These are phyloP conservation scores for Amanita exitialis DNA, from an alignment of 768 basidiomycete species.

Conservation along the genomic window DNA sequence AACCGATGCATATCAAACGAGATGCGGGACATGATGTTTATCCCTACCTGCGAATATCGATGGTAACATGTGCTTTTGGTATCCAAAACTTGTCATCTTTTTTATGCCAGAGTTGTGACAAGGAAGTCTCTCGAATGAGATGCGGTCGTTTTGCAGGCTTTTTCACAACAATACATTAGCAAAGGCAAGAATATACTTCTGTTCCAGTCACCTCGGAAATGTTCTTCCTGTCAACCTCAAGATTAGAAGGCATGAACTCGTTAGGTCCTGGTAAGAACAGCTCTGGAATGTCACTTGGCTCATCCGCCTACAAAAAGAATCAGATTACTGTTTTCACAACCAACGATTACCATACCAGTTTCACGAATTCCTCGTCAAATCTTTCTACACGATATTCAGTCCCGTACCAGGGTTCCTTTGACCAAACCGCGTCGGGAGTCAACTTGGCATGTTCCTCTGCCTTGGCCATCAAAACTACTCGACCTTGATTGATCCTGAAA, in stretches of 20 bases:
- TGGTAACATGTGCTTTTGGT: conserved; percentile 71
- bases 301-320: conserved; percentile 39
- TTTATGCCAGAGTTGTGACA: conserved; percentile 88
- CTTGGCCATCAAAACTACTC: conserved; percentile 75
- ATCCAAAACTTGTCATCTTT: conserved; percentile 97
- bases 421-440: conserved; percentile 39
- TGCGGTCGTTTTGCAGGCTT: conserved; percentile 70
- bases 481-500: conserved; percentile 47
- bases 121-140: conserved; percentile 60
- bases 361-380: conserved; percentile 53
- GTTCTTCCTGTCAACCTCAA: conserved; percentile 74
- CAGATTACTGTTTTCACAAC: not conserved
- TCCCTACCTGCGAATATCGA: conserved; percentile 66
- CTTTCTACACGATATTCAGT: conserved; percentile 76
- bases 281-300: conserved; percentile 53
- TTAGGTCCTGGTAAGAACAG: conserved; percentile 79
- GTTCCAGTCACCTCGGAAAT: conserved; percentile 41
- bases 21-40: not conserved
- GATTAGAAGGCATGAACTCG: conserved; percentile 80
- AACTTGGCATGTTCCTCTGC: conserved; percentile 48
- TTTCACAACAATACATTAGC: conserved; percentile 5
- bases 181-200: not conserved
- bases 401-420: conserved; percentile 86
- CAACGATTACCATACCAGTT: conserved; percentile 26
- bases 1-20: not conserved